Base-by-base conservation (phyloP, 1,284 basidiomycete species). In the Ceratorhiza oryzae-sativae region DNA sequence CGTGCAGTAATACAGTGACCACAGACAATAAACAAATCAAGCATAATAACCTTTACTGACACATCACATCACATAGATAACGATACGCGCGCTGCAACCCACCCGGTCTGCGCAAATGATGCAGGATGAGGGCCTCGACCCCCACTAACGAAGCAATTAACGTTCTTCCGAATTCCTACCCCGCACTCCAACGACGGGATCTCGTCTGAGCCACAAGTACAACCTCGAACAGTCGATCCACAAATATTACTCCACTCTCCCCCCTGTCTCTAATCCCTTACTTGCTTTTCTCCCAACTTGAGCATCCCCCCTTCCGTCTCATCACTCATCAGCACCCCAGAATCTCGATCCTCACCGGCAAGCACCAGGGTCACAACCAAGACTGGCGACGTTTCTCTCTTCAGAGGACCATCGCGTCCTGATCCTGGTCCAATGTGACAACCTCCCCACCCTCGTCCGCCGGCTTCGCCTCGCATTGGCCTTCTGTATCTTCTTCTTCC, bases 381-480 rank as follows among this genome's bases (percentile, higher is more conserved):
- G 34, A 39, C 13, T 23, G 8, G 18, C n/a, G 15, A 12, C 9
- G 42, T 9, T 45, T 45, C 3, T n/a, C 9, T 36, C 34, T 13
- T 56, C 25, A 68, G 63, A 55, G 51, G 25, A 55, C 18, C 63
- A 68, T 56, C n/a, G 30, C 63, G 36, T 67, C 63, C 36, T 53
- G 30, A 46, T 51, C 58, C 25, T 34, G 8, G 36, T 55, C 53
- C 32, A n/a, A 25, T 32, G 58, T 30, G 36, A 60, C 58, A 10
- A 53, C 51, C 27, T 53, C 9, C 3, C 8, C 25, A 12, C 27
- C 9, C 51, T 30, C 15, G 20, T 61, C 42, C 45, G 13, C 25
- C 9, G 63, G 30, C 25, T 30, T 13, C 25, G 27, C 42, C 60
- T 49, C 51, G 23, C 23, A 25, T 23, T 49, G 12, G 9, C 45